A percentile compares a stretch with the other conserved stretches of the same genome.
These are phyloP conservation scores for Sporothrix curviconia DNA, from an alignment of 2,329 filamentous ascomycete genomes.

Conservation along the genomic window DNA sequence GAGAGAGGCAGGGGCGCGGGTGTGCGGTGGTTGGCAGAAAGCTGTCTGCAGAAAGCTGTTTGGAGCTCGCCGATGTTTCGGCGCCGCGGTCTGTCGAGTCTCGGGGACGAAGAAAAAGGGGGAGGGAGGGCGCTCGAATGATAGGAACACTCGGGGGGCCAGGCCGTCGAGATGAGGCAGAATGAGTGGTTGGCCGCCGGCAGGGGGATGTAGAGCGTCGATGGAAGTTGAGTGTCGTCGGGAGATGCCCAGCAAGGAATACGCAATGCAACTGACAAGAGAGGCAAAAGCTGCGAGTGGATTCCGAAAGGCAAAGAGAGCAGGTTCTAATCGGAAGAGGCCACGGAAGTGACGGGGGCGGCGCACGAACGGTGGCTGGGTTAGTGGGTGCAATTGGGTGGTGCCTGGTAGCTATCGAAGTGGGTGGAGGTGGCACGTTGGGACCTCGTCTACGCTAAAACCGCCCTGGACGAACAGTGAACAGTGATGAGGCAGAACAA, in stretches of 20 bases:
- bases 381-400: not conserved
- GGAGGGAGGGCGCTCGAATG: no score
- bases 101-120: no score
- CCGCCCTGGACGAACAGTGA: no score
- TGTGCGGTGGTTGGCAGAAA: not conserved
- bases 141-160: no score
- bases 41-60: no score
- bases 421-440: not conserved
- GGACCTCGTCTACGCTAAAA: no score
- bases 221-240: not conserved
- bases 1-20: not conserved
- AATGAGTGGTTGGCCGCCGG: not conserved
- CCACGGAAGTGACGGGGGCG: slow-evolving; percentile 14
- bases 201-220: not conserved
- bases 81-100: no score
- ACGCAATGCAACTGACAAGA: no score
- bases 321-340: slow-evolving; percentile 1
- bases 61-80: no score
- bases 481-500: no score
- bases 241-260: not conserved
- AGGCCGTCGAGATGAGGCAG: not conserved
- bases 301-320: not conserved
- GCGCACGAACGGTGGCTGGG: slow-evolving; percentile 14
- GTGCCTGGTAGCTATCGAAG: not conserved
- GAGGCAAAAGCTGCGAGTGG: not conserved